Evolutionary conservation across 495 filamentous ascomycete species (phyloP).

Genomic region (Daldinia childiae): DNA sequence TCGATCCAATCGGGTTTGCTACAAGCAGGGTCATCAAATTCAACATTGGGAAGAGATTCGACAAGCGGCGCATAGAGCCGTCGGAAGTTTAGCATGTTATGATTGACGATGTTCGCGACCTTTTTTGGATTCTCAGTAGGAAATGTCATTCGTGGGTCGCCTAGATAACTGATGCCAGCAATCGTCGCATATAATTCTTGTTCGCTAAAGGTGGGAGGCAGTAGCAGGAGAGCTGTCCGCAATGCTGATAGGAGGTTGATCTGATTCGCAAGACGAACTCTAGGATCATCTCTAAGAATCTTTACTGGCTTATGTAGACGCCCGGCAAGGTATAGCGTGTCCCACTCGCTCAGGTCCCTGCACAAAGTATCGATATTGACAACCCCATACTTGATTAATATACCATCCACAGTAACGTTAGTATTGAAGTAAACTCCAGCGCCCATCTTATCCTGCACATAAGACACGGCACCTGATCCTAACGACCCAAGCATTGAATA

Average conservation of each 20-base stretch:
- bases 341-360: constrained; percentile 85
- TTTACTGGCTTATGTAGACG: constrained; percentile 97
- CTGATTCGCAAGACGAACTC: constrained; percentile 91
- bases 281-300: constrained; percentile 92
- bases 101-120: constrained; percentile 89
- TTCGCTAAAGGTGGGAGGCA: constrained; percentile 86
- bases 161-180: constrained; percentile 89
- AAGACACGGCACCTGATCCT: constrained; percentile 82
- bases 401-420: constrained; percentile 94
- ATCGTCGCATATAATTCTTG: constrained; percentile 89
- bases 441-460: constrained; percentile 86
- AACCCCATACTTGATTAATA: constrained; percentile 96
- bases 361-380: constrained; percentile 91
- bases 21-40: constrained; percentile 75
- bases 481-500: constrained; percentile 88
- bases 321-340: constrained; percentile 91
- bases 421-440: constrained; percentile 98
- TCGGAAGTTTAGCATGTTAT: constrained; percentile 91
- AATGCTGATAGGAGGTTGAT: constrained; percentile 92
- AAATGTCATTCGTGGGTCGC: constrained; percentile 91
- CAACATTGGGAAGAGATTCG: constrained; percentile 86
- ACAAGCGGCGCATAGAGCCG: constrained; percentile 89
- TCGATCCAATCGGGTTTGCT: constrained; percentile 70
- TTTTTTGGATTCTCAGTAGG: constrained; percentile 91
- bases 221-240: constrained; percentile 84